Evolutionary conservation across 225 moss, liverwort and hornwort species (phyloP), one percentile per base, ranked within the genome.

Genomic region (Anthoceros angustus): DNA sequence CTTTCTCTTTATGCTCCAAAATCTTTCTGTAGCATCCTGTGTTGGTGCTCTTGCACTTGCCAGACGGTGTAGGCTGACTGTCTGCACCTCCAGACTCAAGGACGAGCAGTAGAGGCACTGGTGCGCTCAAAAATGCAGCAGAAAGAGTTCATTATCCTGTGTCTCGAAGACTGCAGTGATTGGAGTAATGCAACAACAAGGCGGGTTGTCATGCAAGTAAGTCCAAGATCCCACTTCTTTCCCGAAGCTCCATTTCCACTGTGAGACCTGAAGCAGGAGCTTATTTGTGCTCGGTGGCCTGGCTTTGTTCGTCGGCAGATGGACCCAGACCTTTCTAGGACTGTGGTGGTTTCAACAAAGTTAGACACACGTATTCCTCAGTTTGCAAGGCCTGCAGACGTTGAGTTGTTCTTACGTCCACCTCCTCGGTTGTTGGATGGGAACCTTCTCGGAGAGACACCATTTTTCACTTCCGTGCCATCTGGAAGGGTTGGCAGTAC

Each of bases 121-220:
- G 91, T 98, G 64, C 86, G 88, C 42, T 72, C 85, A 43, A 98
- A 98, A 67, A 79, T 98, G 82, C 95, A 86, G 62, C 95, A 98
- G 15, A 98, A 80, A 63, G 95, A 98, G 71, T 98, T 98, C 64
- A 88, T 91, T 15, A 98, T 98, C 63, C 78, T 98, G 39, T 98
- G 95, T 69, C 86, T 98, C 45, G 95, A 98, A 78, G 95, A 98
- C 70, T 91, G 88, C 72, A 98, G 95, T 71, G 95, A 98, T 66
- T 98, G 95, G 95, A 98, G 84, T 70, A 98, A 98, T 75, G 91
- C 95, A 69, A 98, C 95, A 32, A 98, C 95, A 62, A 79, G 95
- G 70, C 82, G 91, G 65, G 82, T 98, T 74, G 91, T 91, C 69
- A 98, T 98, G 95, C 95, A 95, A 88, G 91, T 88, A 68, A 39